Conservation (phyloP, 2,329 filamentous ascomycete species). For the Remersonia thermophila region DNA sequence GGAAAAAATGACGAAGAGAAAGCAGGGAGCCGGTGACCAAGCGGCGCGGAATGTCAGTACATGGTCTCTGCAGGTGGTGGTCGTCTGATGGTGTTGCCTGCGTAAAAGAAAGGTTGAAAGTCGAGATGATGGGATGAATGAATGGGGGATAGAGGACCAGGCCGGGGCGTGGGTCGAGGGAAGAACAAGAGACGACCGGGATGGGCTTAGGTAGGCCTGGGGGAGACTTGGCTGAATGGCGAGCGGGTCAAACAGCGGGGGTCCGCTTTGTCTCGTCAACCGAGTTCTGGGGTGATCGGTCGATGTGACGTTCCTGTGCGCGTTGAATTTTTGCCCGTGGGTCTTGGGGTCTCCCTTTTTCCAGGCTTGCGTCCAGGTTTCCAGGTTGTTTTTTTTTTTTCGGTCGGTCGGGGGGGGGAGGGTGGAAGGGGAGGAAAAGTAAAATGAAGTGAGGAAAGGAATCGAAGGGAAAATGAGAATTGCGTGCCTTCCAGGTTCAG, state of each 20-base stretch:
- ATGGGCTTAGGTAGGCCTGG: neutral
- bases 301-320: constrained; percentile 5
- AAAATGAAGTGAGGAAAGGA: constrained; percentile 4
- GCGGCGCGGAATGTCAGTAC: constrained; percentile 13
- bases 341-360: constrained; percentile 2
- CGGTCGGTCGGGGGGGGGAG: too few relatives aligned
- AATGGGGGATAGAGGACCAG: neutral
- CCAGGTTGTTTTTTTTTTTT: too few relatives aligned
- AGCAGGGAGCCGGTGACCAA: constrained; percentile 9
- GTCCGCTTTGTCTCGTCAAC: constrained; percentile 9
- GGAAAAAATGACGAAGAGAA: constrained; percentile 5
- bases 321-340: neutral
- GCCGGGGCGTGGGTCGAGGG: neutral
- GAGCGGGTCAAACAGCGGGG: constrained; percentile 9
- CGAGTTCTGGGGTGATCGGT: constrained; percentile 6
- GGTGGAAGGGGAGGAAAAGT: constrained; percentile 3
- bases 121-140: neutral
- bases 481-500: too few relatives aligned
- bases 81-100: constrained; percentile 1
- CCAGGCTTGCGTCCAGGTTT: too few relatives aligned
- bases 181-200: neutral
- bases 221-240: neutral
- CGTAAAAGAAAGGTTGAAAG: constrained; percentile 1
- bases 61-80: constrained; percentile 7
- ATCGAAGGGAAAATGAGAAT: constrained; percentile 2